Percentiles rank a stretch among this genome's conserved stretches.
Evolutionary conservation across 805 yeast species (phyloP).

Genomic region (Maudiozyma serrabonitensis): DNA sequence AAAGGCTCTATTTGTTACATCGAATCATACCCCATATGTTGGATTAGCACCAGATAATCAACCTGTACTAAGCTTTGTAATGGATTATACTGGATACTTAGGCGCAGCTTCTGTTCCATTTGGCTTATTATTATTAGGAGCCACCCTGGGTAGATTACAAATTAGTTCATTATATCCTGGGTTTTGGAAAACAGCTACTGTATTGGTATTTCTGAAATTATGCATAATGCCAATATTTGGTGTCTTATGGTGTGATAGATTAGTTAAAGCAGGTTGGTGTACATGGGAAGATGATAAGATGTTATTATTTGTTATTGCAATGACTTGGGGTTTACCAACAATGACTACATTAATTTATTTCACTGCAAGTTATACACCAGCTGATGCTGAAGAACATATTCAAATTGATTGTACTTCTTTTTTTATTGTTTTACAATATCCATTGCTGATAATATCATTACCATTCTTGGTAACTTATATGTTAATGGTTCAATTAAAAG

Average conservation of each 20-base stretch:
- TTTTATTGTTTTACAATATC: slow-evolving; percentile 64
- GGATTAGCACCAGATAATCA: slow-evolving; percentile 74
- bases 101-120: slow-evolving; percentile 88
- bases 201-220: slow-evolving; percentile 49
- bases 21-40: slow-evolving; percentile 35
- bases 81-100: slow-evolving; percentile 70
- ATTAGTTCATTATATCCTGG: slow-evolving; percentile 58
- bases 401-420: slow-evolving; percentile 83
- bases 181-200: slow-evolving; percentile 53
- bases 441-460: slow-evolving; percentile 54
- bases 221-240: slow-evolving; percentile 78
- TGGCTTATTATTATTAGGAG: slow-evolving; percentile 78
- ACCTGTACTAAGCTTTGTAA: slow-evolving; percentile 78
- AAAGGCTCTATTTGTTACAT: slow-evolving; percentile 56
- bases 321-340: slow-evolving; percentile 75
- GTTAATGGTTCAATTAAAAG: slow-evolving; percentile 27
- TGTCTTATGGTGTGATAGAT: slow-evolving; percentile 48
- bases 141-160: slow-evolving; percentile 71
- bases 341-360: slow-evolving; percentile 84
- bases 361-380: slow-evolving; percentile 78
- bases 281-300: slow-evolving; percentile 39
- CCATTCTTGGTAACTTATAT: slow-evolving; percentile 46
- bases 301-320: slow-evolving; percentile 62
- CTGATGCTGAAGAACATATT: slow-evolving; percentile 32
- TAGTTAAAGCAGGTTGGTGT: slow-evolving; percentile 61